Evolutionary conservation across 2,329 filamentous ascomycete species (phyloP).

Genomic region (Fusarium tanahbumbuense): DNA sequence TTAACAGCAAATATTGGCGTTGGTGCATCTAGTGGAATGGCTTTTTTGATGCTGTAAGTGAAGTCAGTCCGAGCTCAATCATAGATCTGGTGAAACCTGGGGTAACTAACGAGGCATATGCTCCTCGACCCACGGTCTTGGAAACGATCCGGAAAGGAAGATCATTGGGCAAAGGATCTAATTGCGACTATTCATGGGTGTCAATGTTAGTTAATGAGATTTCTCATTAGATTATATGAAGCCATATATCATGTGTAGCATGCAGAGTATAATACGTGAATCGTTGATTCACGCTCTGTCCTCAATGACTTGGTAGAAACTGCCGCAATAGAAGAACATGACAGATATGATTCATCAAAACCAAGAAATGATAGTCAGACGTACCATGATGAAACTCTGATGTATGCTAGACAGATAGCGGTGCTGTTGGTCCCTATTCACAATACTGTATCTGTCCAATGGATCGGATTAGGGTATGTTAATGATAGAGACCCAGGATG

Average conservation of each 20-base stretch:
- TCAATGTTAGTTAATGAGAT: background rate
- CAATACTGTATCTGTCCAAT: conserved; percentile 15
- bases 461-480: conserved; percentile 32
- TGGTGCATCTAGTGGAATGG: conserved; percentile 75
- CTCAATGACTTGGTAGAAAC: conserved; percentile 6
- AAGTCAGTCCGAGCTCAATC: conserved; percentile 18
- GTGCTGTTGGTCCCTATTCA: conserved; percentile 20
- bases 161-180: conserved; percentile 84
- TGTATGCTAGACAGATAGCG: conserved; percentile 7
- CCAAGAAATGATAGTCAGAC: conserved; percentile 9
- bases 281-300: conserved; percentile 13
- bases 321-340: conserved; percentile 3
- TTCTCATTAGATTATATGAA: background rate
- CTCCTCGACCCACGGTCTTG: conserved; percentile 94
- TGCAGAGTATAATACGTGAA: background rate
- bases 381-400: conserved; percentile 35
- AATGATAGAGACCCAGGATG: conserved; percentile 19
- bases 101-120: conserved; percentile 87
- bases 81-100: conserved; percentile 12
- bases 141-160: conserved; percentile 95
- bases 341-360: background rate
- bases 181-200: conserved; percentile 78
- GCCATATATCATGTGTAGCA: background rate
- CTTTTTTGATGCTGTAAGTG: conserved; percentile 84
- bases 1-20: conserved; percentile 94